Conservation (phyloP, 305 asterid genomes). For the Fraxinus ornus region DNA sequence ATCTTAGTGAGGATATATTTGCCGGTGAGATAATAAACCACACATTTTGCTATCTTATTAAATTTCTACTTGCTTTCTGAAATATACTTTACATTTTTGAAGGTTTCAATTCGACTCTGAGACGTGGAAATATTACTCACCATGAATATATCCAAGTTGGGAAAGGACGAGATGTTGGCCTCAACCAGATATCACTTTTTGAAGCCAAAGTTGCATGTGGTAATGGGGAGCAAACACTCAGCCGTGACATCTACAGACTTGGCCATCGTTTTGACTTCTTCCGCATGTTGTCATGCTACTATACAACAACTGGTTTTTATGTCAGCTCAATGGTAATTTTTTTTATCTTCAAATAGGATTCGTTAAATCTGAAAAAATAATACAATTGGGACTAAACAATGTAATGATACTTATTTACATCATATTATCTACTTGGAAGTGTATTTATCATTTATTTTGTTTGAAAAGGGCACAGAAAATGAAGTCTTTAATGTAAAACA, state of each 20-base stretch:
- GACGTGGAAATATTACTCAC: constrained; percentile 30
- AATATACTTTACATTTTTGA: background rate
- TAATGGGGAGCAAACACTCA: constrained; percentile 32
- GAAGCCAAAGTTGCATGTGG: constrained; percentile 36
- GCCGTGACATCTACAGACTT: constrained; percentile 31
- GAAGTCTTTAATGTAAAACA: background rate
- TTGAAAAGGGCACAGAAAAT: background rate
- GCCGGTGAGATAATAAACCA: constrained; percentile 62
- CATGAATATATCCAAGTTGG: constrained; percentile 37
- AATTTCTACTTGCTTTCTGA: background rate
- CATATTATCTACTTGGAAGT: background rate
- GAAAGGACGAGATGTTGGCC: constrained; percentile 35
- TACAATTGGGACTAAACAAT: background rate
- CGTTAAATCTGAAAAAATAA: background rate
- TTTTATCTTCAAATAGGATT: background rate
- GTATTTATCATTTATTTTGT: background rate
- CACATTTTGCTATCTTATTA: constrained; percentile 10
- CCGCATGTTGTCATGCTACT: constrained; percentile 31
- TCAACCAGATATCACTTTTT: constrained; percentile 31
- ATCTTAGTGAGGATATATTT: constrained; percentile 92
- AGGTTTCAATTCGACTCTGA: constrained; percentile 30
- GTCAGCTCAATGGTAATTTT: constrained; percentile 24
- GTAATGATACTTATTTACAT: background rate
- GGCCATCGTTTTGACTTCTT: constrained; percentile 33
- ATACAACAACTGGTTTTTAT: constrained; percentile 30